Base-by-base conservation (phyloP, 345 rosid species). In the Brassica carinata region DNA sequence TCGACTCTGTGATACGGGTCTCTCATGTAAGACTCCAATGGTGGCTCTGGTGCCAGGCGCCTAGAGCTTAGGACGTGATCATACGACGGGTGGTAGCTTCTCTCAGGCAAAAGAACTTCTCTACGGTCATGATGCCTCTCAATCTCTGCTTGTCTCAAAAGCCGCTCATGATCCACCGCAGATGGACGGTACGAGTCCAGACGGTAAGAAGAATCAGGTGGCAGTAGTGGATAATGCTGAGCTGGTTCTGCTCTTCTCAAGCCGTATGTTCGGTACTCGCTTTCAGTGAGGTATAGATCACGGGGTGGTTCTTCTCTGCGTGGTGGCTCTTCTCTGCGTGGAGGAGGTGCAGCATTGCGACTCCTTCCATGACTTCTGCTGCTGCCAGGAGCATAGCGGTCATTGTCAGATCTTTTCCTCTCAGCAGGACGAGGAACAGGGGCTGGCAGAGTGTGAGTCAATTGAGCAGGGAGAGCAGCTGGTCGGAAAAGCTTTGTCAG, bases 401-500 rank as follows among this genome's bases (percentile, higher is more conserved):
- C 87, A 74, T 79, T 77, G 1, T 67, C 69, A 23, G 79, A 79
- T 67, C 73, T 83, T 78, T 85, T 86, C 76, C 78, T 75, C 3
- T 74, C 81, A 72, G 82, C 83, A 61, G 73, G 87, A 63, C 79
- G 83, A 53, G 45, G 63, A 62, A 57, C 78, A 13, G 78, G 76
- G 77, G 18, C 34, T 66, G 87, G 81, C n/a, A 63, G 67, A 5
- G 85, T 74, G 72, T 0, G 57, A 18, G 66, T 68, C 19, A 84
- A 79, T 51, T 81, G 80, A 67, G 83, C 81, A 73, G 79, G 88
- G 53, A 85, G 64, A 5, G 76, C 57, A 77, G 82, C 86, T 34
- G 94, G 96, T 19, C 85, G 88, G 86, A 96, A 96, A 79, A 93
- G 94, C 73, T 76, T 83, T 5, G 80, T 72, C 38, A 92, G 90